Conservation (phyloP, 2,329 filamentous ascomycete species). For the Ploettnerulaceae sp. region DNA sequence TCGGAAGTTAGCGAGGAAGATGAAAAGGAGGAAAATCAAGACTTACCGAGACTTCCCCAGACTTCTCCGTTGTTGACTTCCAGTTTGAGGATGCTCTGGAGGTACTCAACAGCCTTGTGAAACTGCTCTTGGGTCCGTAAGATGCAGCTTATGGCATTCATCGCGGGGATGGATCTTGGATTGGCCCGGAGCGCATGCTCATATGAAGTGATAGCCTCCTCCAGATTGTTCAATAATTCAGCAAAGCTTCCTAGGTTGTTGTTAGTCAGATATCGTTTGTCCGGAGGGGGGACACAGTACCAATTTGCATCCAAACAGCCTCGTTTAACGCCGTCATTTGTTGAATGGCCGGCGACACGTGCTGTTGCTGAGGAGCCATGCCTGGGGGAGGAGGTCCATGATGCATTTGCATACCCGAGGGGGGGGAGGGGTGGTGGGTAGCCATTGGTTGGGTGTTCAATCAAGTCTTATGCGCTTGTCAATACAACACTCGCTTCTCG, state of each 20-base stretch:
- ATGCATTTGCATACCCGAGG: slow-evolving; percentile 53
- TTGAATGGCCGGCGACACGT: slow-evolving; percentile 49
- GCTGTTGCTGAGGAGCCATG: slow-evolving; percentile 27
- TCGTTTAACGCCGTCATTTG: slow-evolving; percentile 79
- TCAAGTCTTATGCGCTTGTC: not conserved
- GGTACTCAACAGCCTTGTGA: slow-evolving; percentile 86
- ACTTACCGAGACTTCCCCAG: slow-evolving; percentile 86
- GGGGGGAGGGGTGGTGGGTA: slow-evolving; percentile 34
- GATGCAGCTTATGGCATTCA: slow-evolving; percentile 92
- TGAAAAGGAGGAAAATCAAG: not conserved
- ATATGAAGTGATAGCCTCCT: slow-evolving; percentile 86
- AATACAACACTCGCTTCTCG: too few species aligned
- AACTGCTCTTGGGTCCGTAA: slow-evolving; percentile 90
- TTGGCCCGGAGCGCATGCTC: slow-evolving; percentile 87
- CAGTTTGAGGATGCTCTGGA: slow-evolving; percentile 85
- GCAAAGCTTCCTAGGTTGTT: slow-evolving; percentile 65
- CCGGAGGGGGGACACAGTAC: slow-evolving; percentile 47
- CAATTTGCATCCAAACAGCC: slow-evolving; percentile 85
- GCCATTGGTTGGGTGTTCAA: slow-evolving; percentile 32
- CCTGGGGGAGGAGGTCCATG: slow-evolving; percentile 33
- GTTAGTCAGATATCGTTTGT: slow-evolving; percentile 4
- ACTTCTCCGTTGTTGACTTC: slow-evolving; percentile 89
- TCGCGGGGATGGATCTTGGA: slow-evolving; percentile 79
- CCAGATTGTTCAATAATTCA: slow-evolving; percentile 81
- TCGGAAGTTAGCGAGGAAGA: slow-evolving; percentile 21